phyloP scores from a whole-genome alignment of 2,329 filamentous ascomycete genomes.

The Curvularia lunata region DNA sequence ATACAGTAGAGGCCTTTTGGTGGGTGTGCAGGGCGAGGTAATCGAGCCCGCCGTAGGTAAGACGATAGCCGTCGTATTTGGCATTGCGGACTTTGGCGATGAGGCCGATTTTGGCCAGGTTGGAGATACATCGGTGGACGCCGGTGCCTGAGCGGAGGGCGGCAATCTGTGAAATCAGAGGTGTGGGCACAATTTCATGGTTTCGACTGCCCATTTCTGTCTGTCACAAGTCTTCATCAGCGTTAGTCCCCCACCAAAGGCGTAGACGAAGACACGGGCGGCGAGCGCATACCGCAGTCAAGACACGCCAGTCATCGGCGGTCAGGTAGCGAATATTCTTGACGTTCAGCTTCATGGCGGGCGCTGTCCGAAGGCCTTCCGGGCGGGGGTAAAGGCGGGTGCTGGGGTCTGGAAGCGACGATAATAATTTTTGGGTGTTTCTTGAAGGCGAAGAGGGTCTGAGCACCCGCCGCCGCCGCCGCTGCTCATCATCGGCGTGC shows the following conservation, averaged over 20 bases:
- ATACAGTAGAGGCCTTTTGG: constrained; percentile 78
- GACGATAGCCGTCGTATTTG: constrained; percentile 94
- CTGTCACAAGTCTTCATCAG: constrained; percentile 57
- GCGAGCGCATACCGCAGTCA: constrained; percentile 73
- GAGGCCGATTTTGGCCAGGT: constrained; percentile 87
- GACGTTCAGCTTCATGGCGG: constrained; percentile 88
- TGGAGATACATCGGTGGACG: constrained; percentile 86
- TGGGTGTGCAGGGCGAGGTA: constrained; percentile 95
- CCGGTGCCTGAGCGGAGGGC: constrained; percentile 75
- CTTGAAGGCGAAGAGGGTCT: constrained; percentile 22
- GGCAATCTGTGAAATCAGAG: constrained; percentile 83
- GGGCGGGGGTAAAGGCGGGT: constrained; percentile 10
- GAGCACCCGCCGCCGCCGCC: constrained; percentile 16
- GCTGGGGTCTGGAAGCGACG: constrained; percentile 10
- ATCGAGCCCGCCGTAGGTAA: constrained; percentile 96
- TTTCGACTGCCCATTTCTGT: constrained; percentile 94
- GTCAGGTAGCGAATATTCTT: constrained; percentile 92
- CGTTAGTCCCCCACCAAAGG: constrained; percentile 45
- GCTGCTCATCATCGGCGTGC: constrained; percentile 28
- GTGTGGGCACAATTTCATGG: constrained; percentile 93
- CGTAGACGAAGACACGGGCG: constrained; percentile 24
- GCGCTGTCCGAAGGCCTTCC: constrained; percentile 14
- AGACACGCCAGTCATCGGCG: constrained; percentile 91
- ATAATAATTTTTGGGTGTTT: constrained; percentile 38
- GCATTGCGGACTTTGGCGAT: constrained; percentile 94